Evolutionary conservation across 192 early-diverging fungal species (phyloP).

Genomic region (Coemansia asiatica): DNA sequence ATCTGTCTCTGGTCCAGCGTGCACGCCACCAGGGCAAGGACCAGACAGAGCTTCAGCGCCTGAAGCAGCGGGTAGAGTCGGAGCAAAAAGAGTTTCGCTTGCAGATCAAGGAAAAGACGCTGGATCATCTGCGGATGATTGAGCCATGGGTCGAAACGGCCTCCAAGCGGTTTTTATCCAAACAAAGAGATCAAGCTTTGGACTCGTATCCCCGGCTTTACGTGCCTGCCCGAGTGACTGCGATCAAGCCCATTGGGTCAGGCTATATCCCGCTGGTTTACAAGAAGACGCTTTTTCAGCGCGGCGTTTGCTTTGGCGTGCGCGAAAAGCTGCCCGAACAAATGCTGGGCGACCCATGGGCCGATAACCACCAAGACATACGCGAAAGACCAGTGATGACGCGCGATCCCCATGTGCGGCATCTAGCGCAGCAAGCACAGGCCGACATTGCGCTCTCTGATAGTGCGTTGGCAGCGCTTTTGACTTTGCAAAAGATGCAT

Average conservation of each 20-base stretch:
- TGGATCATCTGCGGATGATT: constrained; percentile 14
- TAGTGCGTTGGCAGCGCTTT: constrained; percentile 32
- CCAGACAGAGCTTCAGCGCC: constrained; percentile 21
- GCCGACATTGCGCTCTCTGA: constrained; percentile 42
- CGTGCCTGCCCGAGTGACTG: constrained; percentile 19
- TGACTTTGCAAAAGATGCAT: constrained; percentile 38
- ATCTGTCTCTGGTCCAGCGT: constrained; percentile 5
- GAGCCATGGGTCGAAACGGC: not conserved
- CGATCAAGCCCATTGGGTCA: constrained; percentile 28
- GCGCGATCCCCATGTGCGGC: constrained; percentile 15
- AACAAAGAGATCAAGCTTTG: constrained; percentile 8
- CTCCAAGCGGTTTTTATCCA: not conserved
- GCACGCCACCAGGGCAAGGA: constrained; percentile 15
- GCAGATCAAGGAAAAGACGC: constrained; percentile 23
- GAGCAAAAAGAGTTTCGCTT: constrained; percentile 44
- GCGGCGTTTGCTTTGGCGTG: constrained; percentile 25
- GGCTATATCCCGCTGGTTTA: constrained; percentile 40
- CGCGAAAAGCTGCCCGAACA: not conserved
- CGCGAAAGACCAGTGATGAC: constrained; percentile 15
- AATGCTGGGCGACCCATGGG: constrained; percentile 6
- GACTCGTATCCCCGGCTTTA: constrained; percentile 23
- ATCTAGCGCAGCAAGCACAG: constrained; percentile 16
- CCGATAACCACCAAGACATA: not conserved
- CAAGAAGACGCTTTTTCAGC: constrained; percentile 35
- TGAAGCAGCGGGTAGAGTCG: constrained; percentile 24